phyloP scores from a whole-genome alignment of 129 eudicot genomes.

The Centrapalus pauciflorus region DNA sequence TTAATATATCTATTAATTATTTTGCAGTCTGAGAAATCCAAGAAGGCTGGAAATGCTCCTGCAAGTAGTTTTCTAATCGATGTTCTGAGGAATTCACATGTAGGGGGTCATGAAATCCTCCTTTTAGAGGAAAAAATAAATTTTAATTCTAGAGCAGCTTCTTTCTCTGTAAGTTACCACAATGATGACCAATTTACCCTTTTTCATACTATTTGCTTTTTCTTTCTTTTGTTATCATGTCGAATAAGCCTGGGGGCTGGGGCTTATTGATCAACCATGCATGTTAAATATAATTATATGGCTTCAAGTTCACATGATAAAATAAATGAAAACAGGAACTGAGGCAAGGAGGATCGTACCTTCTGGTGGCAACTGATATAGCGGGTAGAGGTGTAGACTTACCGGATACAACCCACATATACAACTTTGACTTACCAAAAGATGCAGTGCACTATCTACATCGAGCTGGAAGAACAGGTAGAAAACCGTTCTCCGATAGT shows the following conservation, averaged over 20 bases:
- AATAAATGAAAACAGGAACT: constrained; percentile 49
- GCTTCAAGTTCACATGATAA: background rate
- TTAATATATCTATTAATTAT: background rate
- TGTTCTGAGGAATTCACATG: constrained; percentile 48
- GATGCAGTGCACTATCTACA: constrained; percentile 86
- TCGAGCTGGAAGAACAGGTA: constrained; percentile 96
- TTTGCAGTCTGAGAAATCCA: constrained; percentile 86
- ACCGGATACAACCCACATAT: constrained; percentile 91
- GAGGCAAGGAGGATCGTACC: constrained; percentile 56
- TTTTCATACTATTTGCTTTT: background rate
- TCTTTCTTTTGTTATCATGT: background rate
- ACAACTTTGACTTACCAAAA: constrained; percentile 91
- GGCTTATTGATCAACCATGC: too few species aligned
- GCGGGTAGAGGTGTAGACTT: constrained; percentile 96
- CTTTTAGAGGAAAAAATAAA: constrained; percentile 79
- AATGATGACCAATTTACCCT: constrained; percentile 18
- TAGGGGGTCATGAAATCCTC: constrained; percentile 43
- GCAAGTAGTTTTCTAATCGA: constrained; percentile 56
- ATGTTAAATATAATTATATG: too few species aligned
- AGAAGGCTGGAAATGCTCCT: constrained; percentile 77
- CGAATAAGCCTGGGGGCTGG: background rate
- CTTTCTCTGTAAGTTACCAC: constrained; percentile 54
- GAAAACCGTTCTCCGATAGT: constrained; percentile 75
- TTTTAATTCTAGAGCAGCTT: constrained; percentile 77
- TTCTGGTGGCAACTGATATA: constrained; percentile 90